Evolutionary conservation across 805 yeast genomes (phyloP).

Genomic region (Saccharomycopsis javanensis): DNA sequence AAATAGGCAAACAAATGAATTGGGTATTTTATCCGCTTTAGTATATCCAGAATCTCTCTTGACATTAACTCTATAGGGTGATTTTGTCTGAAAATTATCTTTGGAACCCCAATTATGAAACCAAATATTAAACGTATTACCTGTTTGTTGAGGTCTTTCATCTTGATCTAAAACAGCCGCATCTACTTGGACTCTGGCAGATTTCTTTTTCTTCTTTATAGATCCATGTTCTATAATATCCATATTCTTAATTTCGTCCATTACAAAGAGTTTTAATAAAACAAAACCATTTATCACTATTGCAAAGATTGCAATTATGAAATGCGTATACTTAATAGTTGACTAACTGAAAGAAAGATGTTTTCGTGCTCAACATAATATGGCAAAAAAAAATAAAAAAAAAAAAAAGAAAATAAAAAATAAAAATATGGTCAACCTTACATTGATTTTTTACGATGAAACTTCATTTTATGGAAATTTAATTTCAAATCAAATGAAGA

Average conservation of each 20-base stretch:
- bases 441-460: no score
- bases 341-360: no score
- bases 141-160: slow-evolving; percentile 67
- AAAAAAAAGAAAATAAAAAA: no score
- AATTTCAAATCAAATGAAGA: no score
- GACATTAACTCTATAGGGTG: slow-evolving; percentile 50
- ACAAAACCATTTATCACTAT: no score
- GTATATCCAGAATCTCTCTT: slow-evolving; percentile 68
- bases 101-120: slow-evolving; percentile 84
- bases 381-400: no score
- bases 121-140: slow-evolving; percentile 80
- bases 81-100: slow-evolving; percentile 37
- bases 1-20: slow-evolving; percentile 57
- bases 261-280: no score
- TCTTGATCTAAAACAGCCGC: slow-evolving; percentile 44
- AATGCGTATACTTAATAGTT: no score
- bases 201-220: slow-evolving; percentile 23
- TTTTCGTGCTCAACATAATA: no score
- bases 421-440: no score
- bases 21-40: slow-evolving; percentile 41
- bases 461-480: no score
- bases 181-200: slow-evolving; percentile 71
- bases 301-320: not conserved
- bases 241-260: not conserved
- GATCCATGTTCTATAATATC: not conserved